Evolutionary conservation across 2,329 filamentous ascomycete genomes (phyloP).

Genomic region (Aureobasidium namibiae): DNA sequence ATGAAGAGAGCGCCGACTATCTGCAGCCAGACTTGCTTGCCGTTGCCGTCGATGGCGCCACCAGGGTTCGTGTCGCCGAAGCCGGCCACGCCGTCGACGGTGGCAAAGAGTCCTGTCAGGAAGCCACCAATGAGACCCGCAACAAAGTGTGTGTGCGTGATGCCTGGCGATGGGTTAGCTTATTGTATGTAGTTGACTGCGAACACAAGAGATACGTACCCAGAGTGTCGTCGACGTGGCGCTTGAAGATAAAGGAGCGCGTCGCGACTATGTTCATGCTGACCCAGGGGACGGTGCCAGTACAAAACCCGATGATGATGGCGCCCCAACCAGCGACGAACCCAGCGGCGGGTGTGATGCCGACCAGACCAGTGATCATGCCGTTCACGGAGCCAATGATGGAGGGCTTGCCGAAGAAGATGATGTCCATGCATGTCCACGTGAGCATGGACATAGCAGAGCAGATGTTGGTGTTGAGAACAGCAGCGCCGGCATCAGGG

Average conservation of each 20-base stretch:
- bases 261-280: conserved; percentile 42
- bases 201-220: conserved; percentile 22
- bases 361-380: conserved; percentile 46
- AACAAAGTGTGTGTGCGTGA: conserved; percentile 42
- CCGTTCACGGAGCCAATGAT: conserved; percentile 44
- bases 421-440: conserved; percentile 39
- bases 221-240: conserved; percentile 47
- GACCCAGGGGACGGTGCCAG: conserved; percentile 40
- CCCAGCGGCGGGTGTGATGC: conserved; percentile 44
- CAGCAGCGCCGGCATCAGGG: conserved; percentile 43
- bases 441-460: conserved; percentile 40
- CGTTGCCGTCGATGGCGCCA: conserved; percentile 44
- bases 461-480: conserved; percentile 44
- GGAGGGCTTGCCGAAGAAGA: conserved; percentile 42
- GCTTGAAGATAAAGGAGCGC: conserved; percentile 48
- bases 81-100: conserved; percentile 37
- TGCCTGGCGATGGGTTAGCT: conserved; percentile 12
- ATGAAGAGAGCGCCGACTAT: conserved; percentile 43
- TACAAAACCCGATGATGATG: conserved; percentile 39
- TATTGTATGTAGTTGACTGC: not conserved
- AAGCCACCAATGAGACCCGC: conserved; percentile 41
- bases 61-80: conserved; percentile 39
- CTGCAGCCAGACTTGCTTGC: conserved; percentile 42
- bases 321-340: conserved; percentile 45
- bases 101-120: conserved; percentile 40